phyloP scores from a whole-genome alignment of 2,329 filamentous ascomycete species.

The Penicillium sp. region DNA sequence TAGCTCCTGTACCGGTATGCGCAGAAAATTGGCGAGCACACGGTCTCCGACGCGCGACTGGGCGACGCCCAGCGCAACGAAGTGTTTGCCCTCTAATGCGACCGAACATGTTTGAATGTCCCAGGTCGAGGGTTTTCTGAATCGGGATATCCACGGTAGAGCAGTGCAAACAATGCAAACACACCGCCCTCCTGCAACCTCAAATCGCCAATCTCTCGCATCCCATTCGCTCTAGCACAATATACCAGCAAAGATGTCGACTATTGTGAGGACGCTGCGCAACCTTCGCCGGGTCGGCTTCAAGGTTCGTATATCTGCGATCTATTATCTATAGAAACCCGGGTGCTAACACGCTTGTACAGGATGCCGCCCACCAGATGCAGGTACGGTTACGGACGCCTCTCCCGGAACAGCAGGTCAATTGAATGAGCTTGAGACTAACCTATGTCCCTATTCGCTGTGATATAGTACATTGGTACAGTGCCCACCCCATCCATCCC shows the following conservation, averaged over 20 bases:
- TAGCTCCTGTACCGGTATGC: constrained; percentile 26
- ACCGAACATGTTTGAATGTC: constrained; percentile 36
- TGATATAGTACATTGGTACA: constrained; percentile 44
- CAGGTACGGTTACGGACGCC: constrained; percentile 57
- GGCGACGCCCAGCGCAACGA: constrained; percentile 34
- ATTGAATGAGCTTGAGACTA: constrained; percentile 20
- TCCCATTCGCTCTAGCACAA: constrained; percentile 14
- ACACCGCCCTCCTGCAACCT: constrained; percentile 27
- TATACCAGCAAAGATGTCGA: constrained; percentile 71
- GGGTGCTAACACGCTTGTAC: constrained; percentile 40
- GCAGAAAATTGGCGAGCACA: constrained; percentile 41
- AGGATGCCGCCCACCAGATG: constrained; percentile 92
- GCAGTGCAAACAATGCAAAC: constrained; percentile 41
- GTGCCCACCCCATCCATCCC: constrained; percentile 9
- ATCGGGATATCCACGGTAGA: constrained; percentile 19
- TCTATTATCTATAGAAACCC: constrained; percentile 13
- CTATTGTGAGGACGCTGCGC: constrained; percentile 76
- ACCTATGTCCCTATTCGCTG: constrained; percentile 13
- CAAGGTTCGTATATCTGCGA: constrained; percentile 59
- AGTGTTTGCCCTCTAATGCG: constrained; percentile 40
- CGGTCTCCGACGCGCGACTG: constrained; percentile 31
- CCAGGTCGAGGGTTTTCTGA: constrained; percentile 16
- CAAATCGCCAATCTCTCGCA: constrained; percentile 20
- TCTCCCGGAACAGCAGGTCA: constrained; percentile 8
- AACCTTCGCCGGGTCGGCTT: constrained; percentile 85